A percentile compares a stretch with the other conserved stretches of the same genome.
phyloP scores from a whole-genome alignment of 345 rosid species.

The Brassica napus region Da-Ae NC_063452.1:2078001-2078500 shows the following conservation, averaged over 20 bases:
- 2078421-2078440: slow-evolving; percentile 58
- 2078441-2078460: slow-evolving; percentile 58
- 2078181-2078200: too few relatives aligned
- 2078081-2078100: too few relatives aligned
- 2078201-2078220: too few relatives aligned
- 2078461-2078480: slow-evolving; percentile 61
- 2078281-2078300: too few relatives aligned
- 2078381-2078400: slow-evolving; percentile 83
- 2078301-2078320: not conserved
- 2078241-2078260: too few relatives aligned
- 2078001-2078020: slow-evolving; percentile 87
- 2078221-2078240: too few relatives aligned
- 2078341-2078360: slow-evolving; percentile 37
- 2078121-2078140: too few relatives aligned
- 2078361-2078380: slow-evolving; percentile 82
- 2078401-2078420: slow-evolving; percentile 71
- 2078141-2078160: too few relatives aligned
- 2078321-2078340: not conserved
- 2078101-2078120: too few relatives aligned
- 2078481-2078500: slow-evolving; percentile 53
- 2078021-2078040: slow-evolving; percentile 49
- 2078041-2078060: not conserved
- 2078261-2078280: too few relatives aligned
- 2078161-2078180: too few relatives aligned
- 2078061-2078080: too few relatives aligned